Conservation (phyloP, 2,329 filamentous ascomycete genomes). For the Celoporthe dispersa region DNA sequence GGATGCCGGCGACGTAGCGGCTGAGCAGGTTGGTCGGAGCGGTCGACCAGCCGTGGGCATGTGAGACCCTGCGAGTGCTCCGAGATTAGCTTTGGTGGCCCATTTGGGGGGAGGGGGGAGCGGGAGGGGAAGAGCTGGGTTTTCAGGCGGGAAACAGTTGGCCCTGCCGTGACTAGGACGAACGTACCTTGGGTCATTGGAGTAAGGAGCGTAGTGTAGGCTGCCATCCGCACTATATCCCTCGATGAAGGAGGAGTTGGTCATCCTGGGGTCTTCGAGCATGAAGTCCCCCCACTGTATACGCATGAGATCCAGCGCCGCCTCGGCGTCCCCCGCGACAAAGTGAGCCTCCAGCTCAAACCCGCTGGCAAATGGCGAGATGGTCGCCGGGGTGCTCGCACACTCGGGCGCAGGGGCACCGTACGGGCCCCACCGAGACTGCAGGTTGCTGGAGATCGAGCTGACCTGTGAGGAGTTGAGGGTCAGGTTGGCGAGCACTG, state of each 20-base stretch:
- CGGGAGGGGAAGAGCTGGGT: background rate
- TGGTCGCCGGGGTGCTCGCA: constrained; percentile 36
- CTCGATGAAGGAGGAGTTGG: constrained; percentile 56
- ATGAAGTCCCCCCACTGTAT: constrained; percentile 51
- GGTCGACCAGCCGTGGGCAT: constrained; percentile 44
- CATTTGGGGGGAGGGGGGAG: too few species aligned
- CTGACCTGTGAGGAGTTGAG: constrained; percentile 14
- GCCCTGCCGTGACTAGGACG: background rate
- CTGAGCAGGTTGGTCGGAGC: constrained; percentile 43
- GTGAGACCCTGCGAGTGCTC: constrained; percentile 31
- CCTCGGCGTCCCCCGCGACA: constrained; percentile 30
- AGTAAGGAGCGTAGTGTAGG: constrained; percentile 54
- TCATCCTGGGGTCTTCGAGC: constrained; percentile 58
- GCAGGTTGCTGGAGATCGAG: constrained; percentile 28
- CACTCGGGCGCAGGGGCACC: constrained; percentile 37
- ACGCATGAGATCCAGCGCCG: constrained; percentile 38
- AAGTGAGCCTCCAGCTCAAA: constrained; percentile 43
- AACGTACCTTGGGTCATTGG: constrained; percentile 41
- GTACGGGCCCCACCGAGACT: constrained; percentile 30
- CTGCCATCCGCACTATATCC: constrained; percentile 51
- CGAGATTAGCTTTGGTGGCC: background rate
- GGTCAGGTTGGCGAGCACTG: constrained; percentile 26
- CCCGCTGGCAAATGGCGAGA: constrained; percentile 42
- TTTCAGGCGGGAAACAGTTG: too few species aligned
- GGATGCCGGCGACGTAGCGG: constrained; percentile 48